These are phyloP conservation scores for Aethionema arabicum DNA, from an alignment of 345 rosid species.

Conservation along the genomic window DNA sequence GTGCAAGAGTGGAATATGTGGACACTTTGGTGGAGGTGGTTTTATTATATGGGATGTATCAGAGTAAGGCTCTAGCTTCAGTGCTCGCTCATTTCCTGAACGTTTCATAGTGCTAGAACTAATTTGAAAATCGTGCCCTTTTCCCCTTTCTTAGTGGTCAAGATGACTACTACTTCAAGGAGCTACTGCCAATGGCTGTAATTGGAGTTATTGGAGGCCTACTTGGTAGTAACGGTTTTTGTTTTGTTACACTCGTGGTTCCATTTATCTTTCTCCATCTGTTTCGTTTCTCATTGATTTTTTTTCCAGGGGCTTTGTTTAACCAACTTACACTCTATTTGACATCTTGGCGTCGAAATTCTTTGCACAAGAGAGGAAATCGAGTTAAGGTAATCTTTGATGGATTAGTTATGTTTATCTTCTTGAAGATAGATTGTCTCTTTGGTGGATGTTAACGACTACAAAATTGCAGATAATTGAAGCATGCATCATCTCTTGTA, in stretches of 20 bases:
- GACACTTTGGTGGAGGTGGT: constrained; percentile 96
- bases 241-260: constrained; percentile 12
- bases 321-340: constrained; percentile 85
- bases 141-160: constrained; percentile 62
- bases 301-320: constrained; percentile 74
- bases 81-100: constrained; percentile 16
- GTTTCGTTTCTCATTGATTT: constrained; percentile 22
- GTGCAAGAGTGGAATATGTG: constrained; percentile 96
- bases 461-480: constrained; percentile 68
- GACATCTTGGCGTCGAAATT: constrained; percentile 86
- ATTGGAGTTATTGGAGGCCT: constrained; percentile 95
- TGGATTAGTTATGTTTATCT: constrained; percentile 10
- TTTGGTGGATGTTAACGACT: constrained; percentile 9
- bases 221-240: constrained; percentile 66
- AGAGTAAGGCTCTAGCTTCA: constrained; percentile 57
- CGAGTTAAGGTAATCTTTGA: constrained; percentile 67
- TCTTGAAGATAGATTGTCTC: constrained; percentile 10
- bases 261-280: constrained; percentile 20
- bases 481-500: constrained; percentile 86
- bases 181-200: constrained; percentile 94
- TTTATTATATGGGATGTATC: constrained; percentile 96
- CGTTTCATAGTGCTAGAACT: constrained; percentile 9
- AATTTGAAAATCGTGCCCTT: constrained; percentile 9
- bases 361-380: constrained; percentile 79
- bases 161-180: constrained; percentile 91